These are phyloP conservation scores for Penicillium steckii DNA, from an alignment of 495 filamentous ascomycete genomes.

Conservation along the genomic window DNA sequence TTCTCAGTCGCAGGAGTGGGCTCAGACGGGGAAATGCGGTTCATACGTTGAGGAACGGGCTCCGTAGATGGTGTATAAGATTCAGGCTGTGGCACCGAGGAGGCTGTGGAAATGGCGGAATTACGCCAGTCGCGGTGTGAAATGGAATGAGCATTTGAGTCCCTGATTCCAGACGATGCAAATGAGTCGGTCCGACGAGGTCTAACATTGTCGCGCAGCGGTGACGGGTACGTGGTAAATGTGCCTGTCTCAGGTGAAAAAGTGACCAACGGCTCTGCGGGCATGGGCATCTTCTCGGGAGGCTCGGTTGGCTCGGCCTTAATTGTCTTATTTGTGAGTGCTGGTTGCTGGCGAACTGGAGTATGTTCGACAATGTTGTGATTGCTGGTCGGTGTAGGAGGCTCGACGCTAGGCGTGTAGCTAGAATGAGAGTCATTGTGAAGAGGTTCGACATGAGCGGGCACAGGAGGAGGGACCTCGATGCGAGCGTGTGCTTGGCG, in stretches of 20 bases:
- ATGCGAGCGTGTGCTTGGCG: not conserved
- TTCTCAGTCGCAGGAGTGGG: not conserved
- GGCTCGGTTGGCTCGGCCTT: constrained; percentile 28
- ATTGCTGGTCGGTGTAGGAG: constrained; percentile 13
- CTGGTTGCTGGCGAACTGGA: not conserved
- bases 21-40: constrained; percentile 1
- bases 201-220: constrained; percentile 28
- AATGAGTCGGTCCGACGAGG: constrained; percentile 16
- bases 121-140: constrained; percentile 1
- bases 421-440: constrained; percentile 10
- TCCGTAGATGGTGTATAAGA: constrained; percentile 20
- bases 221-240: constrained; percentile 46
- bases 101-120: constrained; percentile 14
- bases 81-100: constrained; percentile 11
- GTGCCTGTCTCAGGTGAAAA: constrained; percentile 52
- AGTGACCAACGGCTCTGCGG: constrained; percentile 38
- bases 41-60: constrained; percentile 4
- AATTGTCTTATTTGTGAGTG: constrained; percentile 16
- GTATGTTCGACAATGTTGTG: constrained; percentile 1
- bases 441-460: not conserved
- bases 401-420: constrained; percentile 18
- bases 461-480: constrained; percentile 1
- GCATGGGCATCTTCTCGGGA: constrained; percentile 27
- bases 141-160: not conserved
- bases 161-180: constrained; percentile 4